phyloP scores from a whole-genome alignment of 2,329 filamentous ascomycete genomes.

The Salinomyces thailandicus region DNA sequence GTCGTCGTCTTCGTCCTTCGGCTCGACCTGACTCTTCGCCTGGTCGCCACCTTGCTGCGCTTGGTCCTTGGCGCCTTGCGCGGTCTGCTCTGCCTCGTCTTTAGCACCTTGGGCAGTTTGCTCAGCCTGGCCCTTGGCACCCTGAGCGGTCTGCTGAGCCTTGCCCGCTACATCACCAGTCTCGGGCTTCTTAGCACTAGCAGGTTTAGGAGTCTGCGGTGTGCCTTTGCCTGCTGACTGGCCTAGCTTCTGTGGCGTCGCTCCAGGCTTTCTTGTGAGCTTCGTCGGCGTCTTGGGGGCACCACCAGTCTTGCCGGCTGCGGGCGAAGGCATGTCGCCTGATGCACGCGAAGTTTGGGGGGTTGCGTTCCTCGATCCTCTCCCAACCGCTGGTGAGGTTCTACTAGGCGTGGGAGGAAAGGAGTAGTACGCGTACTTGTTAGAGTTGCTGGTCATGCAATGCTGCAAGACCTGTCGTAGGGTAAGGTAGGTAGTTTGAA shows the following conservation, averaged over 20 bases:
- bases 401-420: slow-evolving; percentile 41
- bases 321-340: slow-evolving; percentile 39
- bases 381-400: slow-evolving; percentile 23
- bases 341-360: slow-evolving; percentile 21
- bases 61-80: slow-evolving; percentile 15
- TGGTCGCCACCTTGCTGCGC: slow-evolving; percentile 22
- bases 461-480: slow-evolving; percentile 7
- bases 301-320: slow-evolving; percentile 39
- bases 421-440: slow-evolving; percentile 42
- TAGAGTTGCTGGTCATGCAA: slow-evolving; percentile 39
- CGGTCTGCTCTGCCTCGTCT: slow-evolving; percentile 27
- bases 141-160: slow-evolving; percentile 28
- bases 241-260: slow-evolving; percentile 30
- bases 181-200: slow-evolving; percentile 25
- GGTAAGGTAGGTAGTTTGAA: slow-evolving; percentile 10
- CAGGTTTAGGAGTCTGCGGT: slow-evolving; percentile 20
- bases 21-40: slow-evolving; percentile 24
- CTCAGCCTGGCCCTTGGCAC: slow-evolving; percentile 25
- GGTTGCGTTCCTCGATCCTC: slow-evolving; percentile 6
- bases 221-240: slow-evolving; percentile 19
- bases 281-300: slow-evolving; percentile 42
- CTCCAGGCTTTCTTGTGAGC: slow-evolving; percentile 26
- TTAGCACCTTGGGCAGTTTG: slow-evolving; percentile 25
- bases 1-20: slow-evolving; percentile 29
- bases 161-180: slow-evolving; percentile 23